Conservation (phyloP, 345 rosid species). For the Abelmoschus esculentus region DNA sequence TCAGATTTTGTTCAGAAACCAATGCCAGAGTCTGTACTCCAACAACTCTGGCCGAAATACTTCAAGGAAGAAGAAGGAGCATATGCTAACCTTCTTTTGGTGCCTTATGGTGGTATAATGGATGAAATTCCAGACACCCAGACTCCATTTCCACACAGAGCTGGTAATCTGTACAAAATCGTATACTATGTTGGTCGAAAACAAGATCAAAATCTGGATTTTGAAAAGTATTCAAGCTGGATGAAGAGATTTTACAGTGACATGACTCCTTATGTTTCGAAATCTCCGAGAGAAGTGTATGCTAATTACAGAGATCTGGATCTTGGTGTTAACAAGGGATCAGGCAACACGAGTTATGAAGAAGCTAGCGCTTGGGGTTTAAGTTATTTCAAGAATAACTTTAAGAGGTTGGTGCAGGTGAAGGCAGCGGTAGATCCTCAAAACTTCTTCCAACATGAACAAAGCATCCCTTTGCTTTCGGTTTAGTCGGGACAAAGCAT, state of each 20-base stretch:
- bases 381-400: no score
- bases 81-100: neutral
- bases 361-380: neutral
- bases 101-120: neutral
- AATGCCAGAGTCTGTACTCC: neutral
- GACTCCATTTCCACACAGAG: neutral
- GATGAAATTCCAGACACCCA: neutral
- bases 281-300: neutral
- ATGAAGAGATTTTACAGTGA: neutral
- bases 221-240: neutral
- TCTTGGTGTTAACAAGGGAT: neutral
- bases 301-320: neutral
- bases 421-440: neutral
- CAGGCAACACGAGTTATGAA: neutral
- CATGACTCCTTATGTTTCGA: neutral
- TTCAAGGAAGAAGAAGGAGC: neutral
- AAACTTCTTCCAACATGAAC: neutral
- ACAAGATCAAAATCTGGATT: neutral
- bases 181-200: neutral
- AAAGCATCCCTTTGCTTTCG: neutral
- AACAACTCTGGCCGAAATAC: neutral
- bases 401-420: neutral
- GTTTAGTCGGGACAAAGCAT: no score
- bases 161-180: neutral
- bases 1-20: neutral